Base-by-base conservation (phyloP, 2,329 filamentous ascomycete genomes). In the Calonectria fujianensis region DNA sequence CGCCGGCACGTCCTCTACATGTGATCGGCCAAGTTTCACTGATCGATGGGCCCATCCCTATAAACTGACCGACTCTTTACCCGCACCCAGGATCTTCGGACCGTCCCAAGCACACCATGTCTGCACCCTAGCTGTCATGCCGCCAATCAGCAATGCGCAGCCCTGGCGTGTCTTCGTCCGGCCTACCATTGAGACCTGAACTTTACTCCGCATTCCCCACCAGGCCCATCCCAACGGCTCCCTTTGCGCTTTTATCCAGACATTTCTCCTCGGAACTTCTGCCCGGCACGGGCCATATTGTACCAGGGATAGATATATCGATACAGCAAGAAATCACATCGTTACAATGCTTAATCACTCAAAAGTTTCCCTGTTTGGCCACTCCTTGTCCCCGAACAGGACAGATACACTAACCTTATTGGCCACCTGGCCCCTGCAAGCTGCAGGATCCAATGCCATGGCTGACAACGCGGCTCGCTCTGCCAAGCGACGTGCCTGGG, bases 51-150 rank as follows among this genome's bases (percentile, higher is more conserved):
- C 73, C 69, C 73, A 74, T 72, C 57, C 29, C 64, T 41, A 69
- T 66, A 59, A 51, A 65, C 69, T 50, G 73, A 72, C 69, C 69
- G 69, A 69, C 69, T 72, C 64, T 72, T 57, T 48, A 54, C 29
- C 69, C 64, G 57, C 70, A 70, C 78, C 76, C 67, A 76, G 79
- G 79, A 80, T 81, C 66, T 77, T 81, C 79, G 79, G 79, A 74
- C 79, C 79, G 79, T 73, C 74, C 78, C 72, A 75, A 76, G 74
- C 74, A 77, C 76, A 73, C 79, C 72, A 64, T 71, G 74, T 68
- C 73, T 78, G 67, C 74, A 80, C 79, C 79, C 79, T 78, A 76
- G 79, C 78, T 75, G 77, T 77, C 74, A 72, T 20, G 70, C 77
- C 73, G 70, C 79, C 77, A 78, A 77, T 78, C 68, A 74, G 61